Percentiles rank a stretch among this genome's conserved stretches.
Conservation (phyloP, 208 protist genomes). For the Trypanosoma melophagium region DNA sequence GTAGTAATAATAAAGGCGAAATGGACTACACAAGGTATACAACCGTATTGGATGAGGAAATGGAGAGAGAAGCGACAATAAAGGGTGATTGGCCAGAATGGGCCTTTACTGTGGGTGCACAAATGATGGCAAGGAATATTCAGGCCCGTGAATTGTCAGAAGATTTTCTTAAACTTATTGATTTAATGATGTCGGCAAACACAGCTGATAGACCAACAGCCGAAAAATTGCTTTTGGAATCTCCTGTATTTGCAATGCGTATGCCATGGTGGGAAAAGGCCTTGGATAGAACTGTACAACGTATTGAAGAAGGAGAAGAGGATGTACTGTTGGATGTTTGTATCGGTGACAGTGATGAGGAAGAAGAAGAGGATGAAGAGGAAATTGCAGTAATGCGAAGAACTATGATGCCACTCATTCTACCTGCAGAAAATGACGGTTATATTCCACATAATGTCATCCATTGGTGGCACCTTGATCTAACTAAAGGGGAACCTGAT, state of each 20-base stretch:
- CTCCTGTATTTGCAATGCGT: constrained; percentile 42
- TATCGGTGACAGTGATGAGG: constrained; percentile 28
- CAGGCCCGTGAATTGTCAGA: constrained; percentile 4
- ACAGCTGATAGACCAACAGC: constrained; percentile 52
- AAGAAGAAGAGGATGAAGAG: constrained; percentile 28
- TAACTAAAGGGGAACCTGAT: constrained; percentile 2
- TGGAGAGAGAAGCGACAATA: background rate
- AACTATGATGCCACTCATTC: constrained; percentile 23
- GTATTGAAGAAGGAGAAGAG: constrained; percentile 16
- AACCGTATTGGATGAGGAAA: background rate
- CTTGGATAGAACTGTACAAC: constrained; percentile 3
- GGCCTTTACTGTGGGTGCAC: constrained; percentile 9
- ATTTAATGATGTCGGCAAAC: constrained; percentile 52
- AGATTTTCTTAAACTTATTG: constrained; percentile 40
- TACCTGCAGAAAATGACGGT: constrained; percentile 15
- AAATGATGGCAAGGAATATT: constrained; percentile 19
- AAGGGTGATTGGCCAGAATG: constrained; percentile 8
- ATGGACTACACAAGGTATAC: constrained; percentile 17
- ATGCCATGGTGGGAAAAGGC: constrained; percentile 30
- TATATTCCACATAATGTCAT: constrained; percentile 25
- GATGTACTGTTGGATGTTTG: constrained; percentile 28
- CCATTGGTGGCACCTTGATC: constrained; percentile 19
- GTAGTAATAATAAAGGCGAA: background rate
- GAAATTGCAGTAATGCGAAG: constrained; percentile 16
- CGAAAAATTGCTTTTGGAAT: constrained; percentile 42